phyloP scores from a whole-genome alignment of 2,329 filamentous ascomycete genomes.

The Dothidotthia symphoricarpi region DNA sequence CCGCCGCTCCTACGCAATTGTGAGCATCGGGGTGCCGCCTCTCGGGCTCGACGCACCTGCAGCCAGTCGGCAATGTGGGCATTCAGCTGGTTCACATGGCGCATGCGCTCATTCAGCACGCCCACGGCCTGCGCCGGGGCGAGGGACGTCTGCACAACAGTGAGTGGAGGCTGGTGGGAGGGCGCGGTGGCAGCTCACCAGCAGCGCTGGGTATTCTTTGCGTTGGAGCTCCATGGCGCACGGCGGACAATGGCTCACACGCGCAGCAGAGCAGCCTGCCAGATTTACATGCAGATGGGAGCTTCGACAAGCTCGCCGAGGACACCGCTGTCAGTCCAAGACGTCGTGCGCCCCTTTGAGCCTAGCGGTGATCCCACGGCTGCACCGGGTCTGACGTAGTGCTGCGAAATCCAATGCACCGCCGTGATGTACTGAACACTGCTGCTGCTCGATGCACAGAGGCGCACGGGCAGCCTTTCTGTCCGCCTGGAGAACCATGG shows the following conservation, averaged over 20 bases:
- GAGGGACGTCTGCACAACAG: conserved; percentile 64
- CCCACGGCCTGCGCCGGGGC: conserved; percentile 78
- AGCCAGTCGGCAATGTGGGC: conserved; percentile 94
- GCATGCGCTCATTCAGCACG: conserved; percentile 81
- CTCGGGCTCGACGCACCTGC: conserved; percentile 62
- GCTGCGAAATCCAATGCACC: too few relatives aligned
- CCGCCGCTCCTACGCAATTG: conserved; percentile 72
- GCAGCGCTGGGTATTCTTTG: conserved; percentile 88
- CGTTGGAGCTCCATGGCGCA: conserved; percentile 64
- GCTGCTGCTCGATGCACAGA: too few relatives aligned
- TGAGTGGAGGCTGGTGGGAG: conserved; percentile 28
- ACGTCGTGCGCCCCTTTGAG: neutral
- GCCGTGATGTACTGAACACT: too few relatives aligned
- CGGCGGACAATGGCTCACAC: conserved; percentile 27
- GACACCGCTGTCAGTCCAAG: neutral
- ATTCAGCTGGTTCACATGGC: conserved; percentile 83
- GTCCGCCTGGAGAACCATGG: too few relatives aligned
- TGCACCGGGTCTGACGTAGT: conserved; percentile 23
- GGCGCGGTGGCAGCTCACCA: conserved; percentile 59
- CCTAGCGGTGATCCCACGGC: conserved; percentile 10
- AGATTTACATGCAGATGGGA: conserved; percentile 32
- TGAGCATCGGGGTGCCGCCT: conserved; percentile 18
- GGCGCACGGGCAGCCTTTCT: too few relatives aligned
- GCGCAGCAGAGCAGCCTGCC: conserved; percentile 20
- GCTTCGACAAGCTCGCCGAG: conserved; percentile 22